Percentiles rank a stretch among this genome's conserved stretches.
Conservation (phyloP, 2,329 filamentous ascomycete species). For the Aspergillus sp. region DNA sequence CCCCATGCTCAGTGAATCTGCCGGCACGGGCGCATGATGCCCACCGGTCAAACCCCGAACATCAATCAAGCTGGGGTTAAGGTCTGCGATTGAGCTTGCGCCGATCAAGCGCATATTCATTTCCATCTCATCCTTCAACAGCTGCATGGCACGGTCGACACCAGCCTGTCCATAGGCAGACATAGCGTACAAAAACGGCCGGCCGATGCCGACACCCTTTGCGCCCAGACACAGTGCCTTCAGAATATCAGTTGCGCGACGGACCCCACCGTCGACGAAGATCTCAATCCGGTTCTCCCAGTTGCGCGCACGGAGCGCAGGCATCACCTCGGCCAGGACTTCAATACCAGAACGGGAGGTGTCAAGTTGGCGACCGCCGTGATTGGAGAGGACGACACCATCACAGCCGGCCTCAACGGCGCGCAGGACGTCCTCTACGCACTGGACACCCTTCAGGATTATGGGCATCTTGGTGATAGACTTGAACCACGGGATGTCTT, state of each 20-base stretch:
- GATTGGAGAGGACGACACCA: slow-evolving; percentile 90
- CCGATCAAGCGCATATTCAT: slow-evolving; percentile 98
- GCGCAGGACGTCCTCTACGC: slow-evolving; percentile 86
- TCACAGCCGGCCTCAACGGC: slow-evolving; percentile 78
- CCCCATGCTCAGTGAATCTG: slow-evolving; percentile 53
- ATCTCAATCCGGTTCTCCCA: slow-evolving; percentile 75
- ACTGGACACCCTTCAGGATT: slow-evolving; percentile 91
- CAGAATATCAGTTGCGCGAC: slow-evolving; percentile 86
- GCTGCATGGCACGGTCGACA: slow-evolving; percentile 85
- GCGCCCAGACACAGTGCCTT: slow-evolving; percentile 93
- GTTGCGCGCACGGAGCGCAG: slow-evolving; percentile 66
- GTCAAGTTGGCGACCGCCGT: slow-evolving; percentile 90
- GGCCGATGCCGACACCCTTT: slow-evolving; percentile 83
- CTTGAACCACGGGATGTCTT: slow-evolving; percentile 88
- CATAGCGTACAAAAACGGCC: slow-evolving; percentile 96
- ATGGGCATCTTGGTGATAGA: slow-evolving; percentile 91
- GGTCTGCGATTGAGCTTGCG: slow-evolving; percentile 63
- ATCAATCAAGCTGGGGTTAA: slow-evolving; percentile 77
- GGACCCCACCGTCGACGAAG: slow-evolving; percentile 83
- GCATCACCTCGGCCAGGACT: slow-evolving; percentile 88
- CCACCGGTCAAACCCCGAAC: slow-evolving; percentile 57
- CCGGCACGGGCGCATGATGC: slow-evolving; percentile 53
- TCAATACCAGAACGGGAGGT: slow-evolving; percentile 85
- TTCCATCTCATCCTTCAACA: slow-evolving; percentile 93
- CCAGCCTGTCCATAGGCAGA: slow-evolving; percentile 79